These are phyloP conservation scores for Suillus hirtellus DNA, from an alignment of 768 basidiomycete species.

Conservation along the genomic window DNA sequence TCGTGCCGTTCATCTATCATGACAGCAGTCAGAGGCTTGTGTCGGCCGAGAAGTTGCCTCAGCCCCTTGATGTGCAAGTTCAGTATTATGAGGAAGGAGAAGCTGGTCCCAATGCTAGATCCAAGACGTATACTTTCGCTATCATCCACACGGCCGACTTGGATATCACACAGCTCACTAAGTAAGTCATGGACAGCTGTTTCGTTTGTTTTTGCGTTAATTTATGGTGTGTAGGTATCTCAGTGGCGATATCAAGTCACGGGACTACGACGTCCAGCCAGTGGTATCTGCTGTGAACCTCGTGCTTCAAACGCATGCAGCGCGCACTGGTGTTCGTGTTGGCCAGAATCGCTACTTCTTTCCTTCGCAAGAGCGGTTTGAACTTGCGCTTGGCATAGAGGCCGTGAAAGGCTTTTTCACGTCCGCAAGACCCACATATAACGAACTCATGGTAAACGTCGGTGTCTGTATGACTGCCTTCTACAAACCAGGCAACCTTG, in stretches of 20 bases:
- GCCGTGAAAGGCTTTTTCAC: slow-evolving; percentile 52
- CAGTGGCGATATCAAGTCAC: slow-evolving; percentile 36
- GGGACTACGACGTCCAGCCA: slow-evolving; percentile 42
- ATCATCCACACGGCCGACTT: slow-evolving; percentile 35
- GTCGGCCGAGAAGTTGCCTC: slow-evolving; percentile 37
- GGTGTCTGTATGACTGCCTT: slow-evolving; percentile 58
- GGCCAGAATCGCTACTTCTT: slow-evolving; percentile 56
- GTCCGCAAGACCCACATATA: slow-evolving; percentile 49
- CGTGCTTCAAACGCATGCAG: slow-evolving; percentile 45
- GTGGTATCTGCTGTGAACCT: slow-evolving; percentile 49
- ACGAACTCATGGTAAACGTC: slow-evolving; percentile 53
- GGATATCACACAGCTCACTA: slow-evolving; percentile 26
- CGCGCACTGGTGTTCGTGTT: slow-evolving; percentile 45
- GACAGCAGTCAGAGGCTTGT: slow-evolving; percentile 45
- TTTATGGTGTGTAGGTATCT: slow-evolving; percentile 36
- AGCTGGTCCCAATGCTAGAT: slow-evolving; percentile 25
- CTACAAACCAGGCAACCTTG: slow-evolving; percentile 61
- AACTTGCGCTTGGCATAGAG: slow-evolving; percentile 40
- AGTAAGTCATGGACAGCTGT: slow-evolving; percentile 28
- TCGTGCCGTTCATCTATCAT: slow-evolving; percentile 37
- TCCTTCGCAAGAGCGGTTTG: slow-evolving; percentile 26
- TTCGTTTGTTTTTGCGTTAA: neutral
- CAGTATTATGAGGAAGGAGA: slow-evolving; percentile 44
- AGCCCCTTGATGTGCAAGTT: slow-evolving; percentile 31
- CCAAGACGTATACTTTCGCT: slow-evolving; percentile 40